Evolutionary conservation across 2,329 filamentous ascomycete genomes (phyloP).

Genomic region (Anisogramma anomala): DNA sequence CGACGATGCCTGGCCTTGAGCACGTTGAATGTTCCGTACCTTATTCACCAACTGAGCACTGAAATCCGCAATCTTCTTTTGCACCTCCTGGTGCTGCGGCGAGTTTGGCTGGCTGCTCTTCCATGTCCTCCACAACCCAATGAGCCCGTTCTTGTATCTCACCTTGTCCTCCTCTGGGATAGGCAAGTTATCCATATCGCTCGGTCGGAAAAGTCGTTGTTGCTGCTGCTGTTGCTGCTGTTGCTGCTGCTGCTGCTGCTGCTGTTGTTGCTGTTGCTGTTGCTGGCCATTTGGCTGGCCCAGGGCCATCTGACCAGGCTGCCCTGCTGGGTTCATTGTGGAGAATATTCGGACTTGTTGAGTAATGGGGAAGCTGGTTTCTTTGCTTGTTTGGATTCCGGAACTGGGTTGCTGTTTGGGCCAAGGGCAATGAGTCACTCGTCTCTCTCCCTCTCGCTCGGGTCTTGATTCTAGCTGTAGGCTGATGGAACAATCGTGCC

Average conservation of each 20-base stretch:
- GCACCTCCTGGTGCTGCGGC: slow-evolving; percentile 36
- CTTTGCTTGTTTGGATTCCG: no score
- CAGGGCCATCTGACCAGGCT: slow-evolving; percentile 15
- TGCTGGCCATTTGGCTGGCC: not conserved
- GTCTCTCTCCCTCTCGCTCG: no score
- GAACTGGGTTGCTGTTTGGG: no score
- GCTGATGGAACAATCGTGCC: no score
- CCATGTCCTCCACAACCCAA: slow-evolving; percentile 41
- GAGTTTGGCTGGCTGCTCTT: slow-evolving; percentile 37
- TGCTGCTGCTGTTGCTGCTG: slow-evolving; percentile 15
- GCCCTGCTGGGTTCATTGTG: slow-evolving; percentile 14
- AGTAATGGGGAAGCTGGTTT: not conserved
- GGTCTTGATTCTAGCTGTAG: no score
- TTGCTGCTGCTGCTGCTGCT: slow-evolving; percentile 9
- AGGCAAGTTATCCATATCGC: slow-evolving; percentile 38
- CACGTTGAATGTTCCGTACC: slow-evolving; percentile 26
- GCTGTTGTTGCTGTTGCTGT: no score
- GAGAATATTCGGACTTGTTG: not conserved
- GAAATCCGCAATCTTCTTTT: slow-evolving; percentile 49
- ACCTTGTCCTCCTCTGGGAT: slow-evolving; percentile 43
- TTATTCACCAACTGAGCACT: slow-evolving; percentile 45
- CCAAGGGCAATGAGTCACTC: no score
- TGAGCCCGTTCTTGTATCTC: slow-evolving; percentile 48
- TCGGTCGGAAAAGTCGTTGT: slow-evolving; percentile 36
- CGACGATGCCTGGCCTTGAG: not conserved